Evolutionary conservation across 345 rosid genomes (phyloP), one percentile per base, ranked within the genome.

Genomic region (Alliaria petiolata): DNA sequence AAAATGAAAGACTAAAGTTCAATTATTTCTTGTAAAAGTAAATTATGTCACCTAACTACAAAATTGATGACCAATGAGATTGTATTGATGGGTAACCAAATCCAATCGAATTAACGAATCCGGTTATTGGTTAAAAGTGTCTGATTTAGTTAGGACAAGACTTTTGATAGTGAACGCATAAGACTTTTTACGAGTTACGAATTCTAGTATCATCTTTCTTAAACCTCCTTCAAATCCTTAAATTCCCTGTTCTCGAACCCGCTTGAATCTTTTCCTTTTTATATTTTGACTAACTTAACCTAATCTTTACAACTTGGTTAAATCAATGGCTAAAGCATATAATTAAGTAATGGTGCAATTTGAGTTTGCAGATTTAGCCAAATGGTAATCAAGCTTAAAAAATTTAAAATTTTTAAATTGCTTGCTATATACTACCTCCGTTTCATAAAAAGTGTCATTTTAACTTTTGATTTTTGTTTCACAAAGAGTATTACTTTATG

Each of bases 31-130:
- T 53, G 69, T 75, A 39, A 61, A 67, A 52, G 64, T 75, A 60
- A 67, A 42, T 35, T 36, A 15, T 25, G 40, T 53, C 44, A 75
- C 58, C 64, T 43, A 68, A 62, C 70, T 75, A 62, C 57, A 43
- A 67, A 1, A 44, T 9, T 31, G 58, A 62, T 53, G 65, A 68
- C 79, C 68, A 68, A 68, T 68, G 31, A 62, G 8, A 67, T 68
- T 39, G 66, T 40, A 20, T 56, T 56, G 63, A 75, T 35, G 20
- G 62, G 19, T 75, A 69, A 69, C 79, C 75, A 76, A 76, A 76
- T 76, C 70, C 71, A 76, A 55, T 47, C 33, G 47, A 55, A 55
- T 62, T 55, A 38, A 38, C 33, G 28, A 38, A 61, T 43, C 16
- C 13, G 25, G 17, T 34, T 47, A 47, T 67, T 53, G 55, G 64